Percentiles rank a stretch among this genome's conserved stretches.
phyloP scores from a whole-genome alignment of 2,329 filamentous ascomycete species.

The Drechslerella dactyloides region DNA sequence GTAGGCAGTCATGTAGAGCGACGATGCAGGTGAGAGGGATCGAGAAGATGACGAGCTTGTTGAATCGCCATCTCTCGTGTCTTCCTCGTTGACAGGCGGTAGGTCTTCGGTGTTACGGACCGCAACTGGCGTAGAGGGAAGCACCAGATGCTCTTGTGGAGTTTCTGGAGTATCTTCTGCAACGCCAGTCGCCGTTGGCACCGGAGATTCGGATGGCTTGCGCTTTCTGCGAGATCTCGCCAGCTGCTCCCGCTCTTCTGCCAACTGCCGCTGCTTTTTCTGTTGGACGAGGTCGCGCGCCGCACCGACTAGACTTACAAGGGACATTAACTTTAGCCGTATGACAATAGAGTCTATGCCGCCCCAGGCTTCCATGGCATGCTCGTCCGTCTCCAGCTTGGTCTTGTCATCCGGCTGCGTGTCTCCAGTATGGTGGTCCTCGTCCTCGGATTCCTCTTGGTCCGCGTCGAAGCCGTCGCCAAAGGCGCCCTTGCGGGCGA shows the following conservation, averaged over 20 bases:
- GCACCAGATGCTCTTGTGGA: neutral
- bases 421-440: constrained; percentile 3
- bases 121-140: neutral
- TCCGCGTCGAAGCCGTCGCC: constrained; percentile 3
- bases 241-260: neutral
- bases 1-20: too few relatives aligned
- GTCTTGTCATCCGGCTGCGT: constrained; percentile 22
- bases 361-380: constrained; percentile 34
- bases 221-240: constrained; percentile 7
- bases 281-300: neutral
- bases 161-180: neutral
- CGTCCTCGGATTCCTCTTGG: constrained; percentile 35
- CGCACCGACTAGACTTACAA: constrained; percentile 39
- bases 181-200: neutral
- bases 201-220: constrained; percentile 11
- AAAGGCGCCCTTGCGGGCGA: constrained; percentile 1
- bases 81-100: constrained; percentile 6
- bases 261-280: constrained; percentile 4
- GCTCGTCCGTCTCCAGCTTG: constrained; percentile 20
- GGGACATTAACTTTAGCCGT: constrained; percentile 37
- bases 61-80: too few relatives aligned
- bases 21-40: neutral
- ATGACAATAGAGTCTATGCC: constrained; percentile 39
- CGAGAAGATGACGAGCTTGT: constrained; percentile 19
- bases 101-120: neutral